These are phyloP conservation scores for Henckelia pumila DNA, from an alignment of 257 asterid species.

Conservation along the genomic window DNA sequence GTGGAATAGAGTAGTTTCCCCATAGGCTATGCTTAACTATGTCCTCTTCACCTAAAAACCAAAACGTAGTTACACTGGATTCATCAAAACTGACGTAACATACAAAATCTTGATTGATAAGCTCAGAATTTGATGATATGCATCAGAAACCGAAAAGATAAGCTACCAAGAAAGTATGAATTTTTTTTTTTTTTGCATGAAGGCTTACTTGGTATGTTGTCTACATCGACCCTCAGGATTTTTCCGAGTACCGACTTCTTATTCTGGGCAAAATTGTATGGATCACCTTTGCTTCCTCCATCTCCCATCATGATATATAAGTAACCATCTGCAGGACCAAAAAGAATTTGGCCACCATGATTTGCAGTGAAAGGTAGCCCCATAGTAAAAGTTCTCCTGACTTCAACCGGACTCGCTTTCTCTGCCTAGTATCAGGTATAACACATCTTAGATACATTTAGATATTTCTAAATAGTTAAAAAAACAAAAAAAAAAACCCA, in stretches of 20 bases:
- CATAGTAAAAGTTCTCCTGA: constrained; percentile 73
- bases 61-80: neutral
- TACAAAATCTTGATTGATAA: neutral
- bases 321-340: constrained; percentile 82
- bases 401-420: constrained; percentile 58
- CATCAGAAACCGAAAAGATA: neutral
- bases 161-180: neutral
- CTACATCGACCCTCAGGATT: constrained; percentile 73
- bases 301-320: constrained; percentile 85
- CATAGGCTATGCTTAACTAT: constrained; percentile 52
- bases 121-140: neutral
- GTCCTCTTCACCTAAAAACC: constrained; percentile 53
- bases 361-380: constrained; percentile 66
- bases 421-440: constrained; percentile 41
- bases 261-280: constrained; percentile 75
- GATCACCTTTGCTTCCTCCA: constrained; percentile 84
- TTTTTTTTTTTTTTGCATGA: neutral
- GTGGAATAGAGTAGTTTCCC: constrained; percentile 83
- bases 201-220: constrained; percentile 68
- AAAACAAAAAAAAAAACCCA: neutral
- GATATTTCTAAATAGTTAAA: neutral
- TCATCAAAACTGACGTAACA: neutral
- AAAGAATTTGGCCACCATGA: constrained; percentile 91
- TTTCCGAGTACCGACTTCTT: constrained; percentile 88
- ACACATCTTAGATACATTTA: neutral